These are phyloP conservation scores for Pichia scutulata DNA, from an alignment of 805 yeast genomes.

Conservation along the genomic window DNA sequence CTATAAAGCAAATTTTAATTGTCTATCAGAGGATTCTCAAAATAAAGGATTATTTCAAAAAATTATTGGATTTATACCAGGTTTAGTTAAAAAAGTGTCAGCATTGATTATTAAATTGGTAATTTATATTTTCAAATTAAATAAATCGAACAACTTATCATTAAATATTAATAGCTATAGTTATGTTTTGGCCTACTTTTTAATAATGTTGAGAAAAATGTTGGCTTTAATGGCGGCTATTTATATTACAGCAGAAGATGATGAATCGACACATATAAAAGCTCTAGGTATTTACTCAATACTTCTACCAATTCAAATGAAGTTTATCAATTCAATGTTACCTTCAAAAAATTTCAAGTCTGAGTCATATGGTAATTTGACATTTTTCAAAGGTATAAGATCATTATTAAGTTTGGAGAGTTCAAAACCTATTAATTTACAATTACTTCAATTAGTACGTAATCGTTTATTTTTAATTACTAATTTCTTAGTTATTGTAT, in stretches of 20 bases:
- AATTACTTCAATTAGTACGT: background rate
- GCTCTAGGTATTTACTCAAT: constrained; percentile 21
- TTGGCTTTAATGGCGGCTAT: constrained; percentile 23
- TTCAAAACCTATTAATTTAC: background rate
- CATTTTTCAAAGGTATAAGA: constrained; percentile 15
- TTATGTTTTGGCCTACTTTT: constrained; percentile 18
- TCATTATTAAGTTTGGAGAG: constrained; percentile 7
- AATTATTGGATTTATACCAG: constrained; percentile 19
- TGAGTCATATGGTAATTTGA: background rate
- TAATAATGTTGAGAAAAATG: constrained; percentile 23
- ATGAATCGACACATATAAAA: constrained; percentile 22
- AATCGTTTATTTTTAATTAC: background rate
- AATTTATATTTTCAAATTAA: background rate
- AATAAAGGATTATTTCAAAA: constrained; percentile 15
- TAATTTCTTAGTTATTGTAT: background rate
- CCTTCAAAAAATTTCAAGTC: background rate
- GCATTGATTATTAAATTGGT: constrained; percentile 10
- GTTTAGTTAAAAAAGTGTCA: constrained; percentile 18
- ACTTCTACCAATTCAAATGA: constrained; percentile 20
- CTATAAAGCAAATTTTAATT: constrained; percentile 13
- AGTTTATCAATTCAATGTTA: constrained; percentile 18
- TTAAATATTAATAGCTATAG: constrained; percentile 5
- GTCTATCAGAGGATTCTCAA: background rate
- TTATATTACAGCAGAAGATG: constrained; percentile 24
- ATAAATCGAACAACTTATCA: background rate